Evolutionary conservation across 2,329 filamentous ascomycete species (phyloP).

Genomic region (Teratosphaeria gauchensis): DNA sequence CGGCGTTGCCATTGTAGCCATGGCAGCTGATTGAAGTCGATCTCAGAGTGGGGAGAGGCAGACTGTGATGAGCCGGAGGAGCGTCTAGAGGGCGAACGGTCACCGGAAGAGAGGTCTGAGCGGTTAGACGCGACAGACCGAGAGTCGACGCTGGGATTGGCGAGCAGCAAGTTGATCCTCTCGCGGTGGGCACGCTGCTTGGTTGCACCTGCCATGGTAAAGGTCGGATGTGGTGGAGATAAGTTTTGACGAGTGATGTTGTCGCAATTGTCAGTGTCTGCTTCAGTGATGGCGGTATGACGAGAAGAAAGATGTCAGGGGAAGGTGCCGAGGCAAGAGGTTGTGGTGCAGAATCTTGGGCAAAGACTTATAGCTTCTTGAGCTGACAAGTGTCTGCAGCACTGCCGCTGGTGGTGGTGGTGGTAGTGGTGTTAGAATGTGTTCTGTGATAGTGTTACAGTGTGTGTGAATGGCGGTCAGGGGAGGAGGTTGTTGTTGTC

Average conservation of each 20-base stretch:
- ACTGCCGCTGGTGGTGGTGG: neutral
- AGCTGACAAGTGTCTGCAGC: neutral
- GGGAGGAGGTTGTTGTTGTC: conserved; percentile 1
- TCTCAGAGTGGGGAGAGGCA: conserved; percentile 9
- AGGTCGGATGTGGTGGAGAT: neutral
- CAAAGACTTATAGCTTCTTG: neutral
- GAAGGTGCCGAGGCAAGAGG: neutral
- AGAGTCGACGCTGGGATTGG: conserved; percentile 1
- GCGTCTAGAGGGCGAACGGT: conserved; percentile 12
- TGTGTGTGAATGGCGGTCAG: conserved; percentile 3
- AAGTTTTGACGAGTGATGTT: neutral
- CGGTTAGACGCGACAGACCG: neutral
- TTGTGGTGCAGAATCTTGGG: neutral
- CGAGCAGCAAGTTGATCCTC: conserved; percentile 1
- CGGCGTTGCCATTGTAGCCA: conserved; percentile 8
- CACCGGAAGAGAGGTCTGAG: neutral
- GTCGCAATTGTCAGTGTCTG: neutral
- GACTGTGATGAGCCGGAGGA: conserved; percentile 9
- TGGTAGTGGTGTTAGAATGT: neutral
- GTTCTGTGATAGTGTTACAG: neutral
- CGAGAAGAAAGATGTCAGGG: neutral
- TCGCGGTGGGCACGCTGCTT: conserved; percentile 27
- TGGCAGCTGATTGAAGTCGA: conserved; percentile 4
- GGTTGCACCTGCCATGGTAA: conserved; percentile 28
- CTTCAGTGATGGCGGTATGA: neutral